Base-by-base conservation (phyloP, 306 rosid genomes). In the Ceratonia siliqua region DNA sequence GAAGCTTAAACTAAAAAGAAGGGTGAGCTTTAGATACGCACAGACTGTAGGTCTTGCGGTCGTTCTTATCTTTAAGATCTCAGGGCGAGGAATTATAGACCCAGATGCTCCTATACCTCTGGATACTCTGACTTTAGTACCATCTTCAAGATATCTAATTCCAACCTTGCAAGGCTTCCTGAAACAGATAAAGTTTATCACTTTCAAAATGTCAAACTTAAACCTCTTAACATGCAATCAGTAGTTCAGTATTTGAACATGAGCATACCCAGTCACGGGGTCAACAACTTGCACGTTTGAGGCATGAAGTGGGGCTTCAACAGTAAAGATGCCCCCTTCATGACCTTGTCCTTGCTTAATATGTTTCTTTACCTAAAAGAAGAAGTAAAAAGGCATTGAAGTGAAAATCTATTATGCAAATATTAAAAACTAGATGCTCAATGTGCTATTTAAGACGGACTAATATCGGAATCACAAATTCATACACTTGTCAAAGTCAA, bases 331-430 rank as follows among this genome's bases (percentile, higher is more conserved):
- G 17, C 96, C 98, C 57, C 97, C 96, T 81, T 89, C 94, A 50
- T 88, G 96, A 24, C 97, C 98, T 76, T 88, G 94, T 53, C 98
- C 98, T 85, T 85, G 92, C 78, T 89, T 94, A 41, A 93, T 90
- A 79, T 93, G 96, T 78, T 91, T 91, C 82, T 91, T 85, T 21
- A 89, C 90, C 97, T 91, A 71, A 53, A 72, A 49, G 24, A 24
- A 57, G 21, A 54, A 68, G 39, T 39, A 35, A 15, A 62, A 42
- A 22, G 10, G 38, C 28, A 59, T 66, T 36, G 15, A 45, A 13
- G 12, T 14, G 22, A 54, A 46, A 57, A 68, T 8, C 12, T 3
- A 49, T 61, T 6, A 8, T 13, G 45, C 30, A 42, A 64, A 63
- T 24, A 68, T 12, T 56, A 36, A 54, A 6, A 32, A 48, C 22